Evolutionary conservation across 148 eudicot genomes (phyloP).

Genomic region (Suaeda aralocaspica): DNA sequence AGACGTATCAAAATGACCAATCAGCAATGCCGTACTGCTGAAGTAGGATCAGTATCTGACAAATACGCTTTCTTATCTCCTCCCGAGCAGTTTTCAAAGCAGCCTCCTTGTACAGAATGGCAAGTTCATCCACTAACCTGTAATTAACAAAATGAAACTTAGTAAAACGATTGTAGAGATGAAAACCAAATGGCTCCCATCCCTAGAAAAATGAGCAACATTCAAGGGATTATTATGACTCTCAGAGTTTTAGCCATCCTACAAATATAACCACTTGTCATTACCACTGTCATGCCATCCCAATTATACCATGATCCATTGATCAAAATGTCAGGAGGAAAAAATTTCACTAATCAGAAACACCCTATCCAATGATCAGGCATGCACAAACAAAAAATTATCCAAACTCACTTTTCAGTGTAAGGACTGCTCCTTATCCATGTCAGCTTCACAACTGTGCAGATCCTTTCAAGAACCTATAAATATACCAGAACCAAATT

Average conservation of each 20-base stretch:
- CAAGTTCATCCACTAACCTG: conserved; percentile 84
- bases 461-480: conserved; percentile 70
- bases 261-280: not conserved
- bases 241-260: not conserved
- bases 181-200: conserved; percentile 1
- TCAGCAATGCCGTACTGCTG: conserved; percentile 49
- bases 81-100: conserved; percentile 62
- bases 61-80: conserved; percentile 57
- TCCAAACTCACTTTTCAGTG: conserved; percentile 50
- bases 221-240: not conserved
- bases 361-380: not conserved
- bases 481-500: not conserved
- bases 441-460: conserved; percentile 60
- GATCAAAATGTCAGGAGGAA: not conserved
- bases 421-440: conserved; percentile 88
- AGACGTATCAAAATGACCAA: not conserved
- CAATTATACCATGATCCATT: not conserved
- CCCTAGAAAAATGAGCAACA: not conserved
- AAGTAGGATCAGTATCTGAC: conserved; percentile 53
- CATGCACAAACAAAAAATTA: not conserved
- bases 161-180: conserved; percentile 6
- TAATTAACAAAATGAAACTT: conserved; percentile 11
- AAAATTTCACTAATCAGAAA: not conserved
- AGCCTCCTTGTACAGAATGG: conserved; percentile 67
- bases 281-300: not conserved